Conservation (phyloP, 2,329 filamentous ascomycete genomes). For the Scedosporium boydii region DNA sequence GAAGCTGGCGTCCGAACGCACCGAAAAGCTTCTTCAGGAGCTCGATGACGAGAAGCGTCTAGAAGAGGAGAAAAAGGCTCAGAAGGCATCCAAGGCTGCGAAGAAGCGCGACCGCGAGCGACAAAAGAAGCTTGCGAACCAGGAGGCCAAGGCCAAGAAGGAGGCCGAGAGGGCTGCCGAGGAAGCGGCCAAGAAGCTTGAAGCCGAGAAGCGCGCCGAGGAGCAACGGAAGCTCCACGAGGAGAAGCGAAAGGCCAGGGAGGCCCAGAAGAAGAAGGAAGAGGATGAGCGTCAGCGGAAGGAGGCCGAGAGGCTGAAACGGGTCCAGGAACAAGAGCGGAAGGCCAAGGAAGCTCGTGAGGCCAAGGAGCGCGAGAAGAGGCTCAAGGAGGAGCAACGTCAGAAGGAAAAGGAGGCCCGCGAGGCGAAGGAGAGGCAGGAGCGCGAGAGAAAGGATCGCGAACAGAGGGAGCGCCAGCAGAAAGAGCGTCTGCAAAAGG, state of each 20-base stretch:
- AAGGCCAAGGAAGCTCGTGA: slow-evolving; percentile 51
- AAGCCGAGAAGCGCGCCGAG: slow-evolving; percentile 69
- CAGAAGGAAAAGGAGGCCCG: slow-evolving; percentile 69
- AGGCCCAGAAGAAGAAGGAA: slow-evolving; percentile 79
- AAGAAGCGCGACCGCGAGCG: slow-evolving; percentile 92
- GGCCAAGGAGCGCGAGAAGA: slow-evolving; percentile 63
- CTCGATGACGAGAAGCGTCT: slow-evolving; percentile 74
- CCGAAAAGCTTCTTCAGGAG: slow-evolving; percentile 83
- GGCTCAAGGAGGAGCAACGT: slow-evolving; percentile 72
- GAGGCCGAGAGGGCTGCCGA: slow-evolving; percentile 87
- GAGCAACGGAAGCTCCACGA: slow-evolving; percentile 76
- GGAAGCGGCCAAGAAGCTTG: slow-evolving; percentile 64
- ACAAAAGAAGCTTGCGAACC: slow-evolving; percentile 76
- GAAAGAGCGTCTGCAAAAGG: slow-evolving; percentile 49
- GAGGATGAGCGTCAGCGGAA: slow-evolving; percentile 81
- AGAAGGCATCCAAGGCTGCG: slow-evolving; percentile 88
- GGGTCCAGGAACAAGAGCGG: slow-evolving; percentile 77
- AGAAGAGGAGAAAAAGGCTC: slow-evolving; percentile 73
- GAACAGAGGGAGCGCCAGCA: slow-evolving; percentile 31
- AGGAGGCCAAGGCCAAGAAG: slow-evolving; percentile 81
- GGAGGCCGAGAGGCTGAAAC: slow-evolving; percentile 73
- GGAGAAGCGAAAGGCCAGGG: slow-evolving; percentile 84
- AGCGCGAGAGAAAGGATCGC: slow-evolving; percentile 51
- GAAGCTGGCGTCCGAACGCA: slow-evolving; percentile 88
- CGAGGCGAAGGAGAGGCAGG: slow-evolving; percentile 63